Evolutionary conservation across 2,329 filamentous ascomycete species (phyloP), one percentile per base, ranked within the genome.

Genomic region (Aspergillus aculeatus): DNA sequence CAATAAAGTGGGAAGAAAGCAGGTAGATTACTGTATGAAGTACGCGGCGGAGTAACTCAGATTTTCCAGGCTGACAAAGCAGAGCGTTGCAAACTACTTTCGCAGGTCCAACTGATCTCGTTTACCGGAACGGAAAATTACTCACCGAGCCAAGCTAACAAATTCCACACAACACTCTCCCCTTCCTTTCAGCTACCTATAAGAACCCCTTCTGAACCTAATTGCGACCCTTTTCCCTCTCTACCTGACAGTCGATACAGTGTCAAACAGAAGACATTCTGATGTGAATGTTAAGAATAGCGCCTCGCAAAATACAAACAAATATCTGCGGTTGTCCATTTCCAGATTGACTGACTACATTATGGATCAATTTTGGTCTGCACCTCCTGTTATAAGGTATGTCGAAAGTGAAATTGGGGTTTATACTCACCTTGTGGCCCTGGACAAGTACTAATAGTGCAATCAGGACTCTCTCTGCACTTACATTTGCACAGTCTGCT

Each of bases 351-450:
- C 47, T 35, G 60, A 67, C 57, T 56, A 19, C 58, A 56, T 64
- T 58, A 84, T 86, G 82, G 85, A 88, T 75, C 78, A 80, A 64
- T 89, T 88, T 73, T 88, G 85, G 84, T 80, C 82, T 66, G 82
- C 85, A 68, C 87, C 87, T 70, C 87, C 87, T 58, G 84, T 90
- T 67, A 81, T 85, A 59, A 85, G 87, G 87, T 89, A 82, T 60
- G 38, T 57, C 57, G 44, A 16, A 24, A 9, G 26, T 26, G 26
- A 2, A n/a, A 19, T 9, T 31, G 26, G 24, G n/a, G 10, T 35
- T 12, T 35, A 29, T 29, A 9, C 32, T 44, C 9, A 7, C 38
- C 4, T 12, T 41, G 14, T 41, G 2, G 35, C 35, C 24, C 53
- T n/a, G 24, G 23, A 12, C 12, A 44, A 73, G 74, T 78, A 80